Evolutionary conservation across 2,329 filamentous ascomycete species (phyloP), one percentile per base, ranked within the genome.

Genomic region (Fusarium sterilihyphosum): DNA sequence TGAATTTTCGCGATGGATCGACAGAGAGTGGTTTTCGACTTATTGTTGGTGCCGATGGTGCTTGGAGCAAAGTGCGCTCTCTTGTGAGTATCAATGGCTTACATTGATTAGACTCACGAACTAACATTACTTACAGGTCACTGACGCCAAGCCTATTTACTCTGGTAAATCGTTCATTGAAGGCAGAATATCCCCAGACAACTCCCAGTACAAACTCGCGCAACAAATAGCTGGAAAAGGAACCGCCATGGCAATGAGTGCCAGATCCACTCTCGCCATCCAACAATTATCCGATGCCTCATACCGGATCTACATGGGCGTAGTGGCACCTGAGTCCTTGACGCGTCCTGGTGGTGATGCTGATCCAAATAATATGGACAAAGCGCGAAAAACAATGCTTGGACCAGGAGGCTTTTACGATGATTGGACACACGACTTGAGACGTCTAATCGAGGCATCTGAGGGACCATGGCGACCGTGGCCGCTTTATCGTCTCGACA

Each of bases 51-150:
- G 62, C 58, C 47, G 62, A 65, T 8, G 58, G 62, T 22, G 62
- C 62, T 29, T 63, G 62, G 62, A 65, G 62, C 40, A 65, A 53
- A 46, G 35, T 65, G 6, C 57, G 62, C 0, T 18, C 40, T 20
- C 40, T 65, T 0, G 62, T 63, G n/a, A 53, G 58, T 53, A 2
- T 8, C 3, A 5, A 44, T 2, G 2, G 1, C 17, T 3, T 1
- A 8, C 1, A 3, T 20, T 12, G 1, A 5, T 3, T 7, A 16
- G 18, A 24, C 0, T 10, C 2, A 17, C 2, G 0, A 2, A 2
- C 26, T 65, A 8, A 63, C 2, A 8, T 14, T 17, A 5, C 7
- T 24, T 3, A 2, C 5, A 65, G 62, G 13, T 53, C 4, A 63
- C 62, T 8, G 33, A 63, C 1, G 38, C 46, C 2, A 65, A 41